phyloP scores from a whole-genome alignment of 495 filamentous ascomycete species.

The Letharia columbiana region DNA sequence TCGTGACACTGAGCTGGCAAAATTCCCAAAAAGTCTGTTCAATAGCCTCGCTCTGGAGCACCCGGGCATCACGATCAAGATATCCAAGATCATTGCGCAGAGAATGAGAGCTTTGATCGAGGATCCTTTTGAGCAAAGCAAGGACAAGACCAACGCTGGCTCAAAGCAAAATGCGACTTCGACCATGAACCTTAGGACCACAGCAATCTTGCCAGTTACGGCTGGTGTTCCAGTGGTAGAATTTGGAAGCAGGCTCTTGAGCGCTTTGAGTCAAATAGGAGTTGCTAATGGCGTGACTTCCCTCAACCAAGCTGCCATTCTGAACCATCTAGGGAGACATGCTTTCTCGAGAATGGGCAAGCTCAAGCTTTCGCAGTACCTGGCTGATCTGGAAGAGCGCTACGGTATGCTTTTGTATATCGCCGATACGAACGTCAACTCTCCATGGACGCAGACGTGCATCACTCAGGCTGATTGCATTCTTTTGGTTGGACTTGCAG shows the following conservation, averaged over 20 bases:
- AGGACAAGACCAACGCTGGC: slow-evolving; percentile 39
- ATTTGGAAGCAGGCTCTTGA: slow-evolving; percentile 83
- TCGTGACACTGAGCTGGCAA: slow-evolving; percentile 90
- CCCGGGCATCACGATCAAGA: slow-evolving; percentile 96
- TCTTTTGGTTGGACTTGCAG: slow-evolving; percentile 81
- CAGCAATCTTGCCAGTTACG: slow-evolving; percentile 84
- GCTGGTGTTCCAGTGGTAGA: slow-evolving; percentile 89
- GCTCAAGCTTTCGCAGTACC: slow-evolving; percentile 88
- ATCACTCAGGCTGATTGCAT: slow-evolving; percentile 95
- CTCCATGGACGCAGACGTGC: slow-evolving; percentile 97
- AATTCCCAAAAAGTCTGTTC: slow-evolving; percentile 91
- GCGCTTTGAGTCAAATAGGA: slow-evolving; percentile 80
- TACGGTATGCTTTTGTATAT: slow-evolving; percentile 94
- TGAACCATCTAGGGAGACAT: slow-evolving; percentile 89
- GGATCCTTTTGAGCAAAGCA: slow-evolving; percentile 57
- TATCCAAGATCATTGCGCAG: slow-evolving; percentile 95
- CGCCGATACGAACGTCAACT: slow-evolving; percentile 92
- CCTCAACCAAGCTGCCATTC: slow-evolving; percentile 83
- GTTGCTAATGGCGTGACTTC: slow-evolving; percentile 83
- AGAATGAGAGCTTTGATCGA: slow-evolving; percentile 87
- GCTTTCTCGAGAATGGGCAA: slow-evolving; percentile 98
- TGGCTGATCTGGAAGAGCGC: slow-evolving; percentile 94
- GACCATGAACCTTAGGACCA: slow-evolving; percentile 84
- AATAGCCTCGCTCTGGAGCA: slow-evolving; percentile 96
- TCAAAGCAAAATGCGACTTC: slow-evolving; percentile 68